Evolutionary conservation across 2,329 filamentous ascomycete species (phyloP), one percentile per base, ranked within the genome.

Genomic region (Talaromyces marneffei): DNA sequence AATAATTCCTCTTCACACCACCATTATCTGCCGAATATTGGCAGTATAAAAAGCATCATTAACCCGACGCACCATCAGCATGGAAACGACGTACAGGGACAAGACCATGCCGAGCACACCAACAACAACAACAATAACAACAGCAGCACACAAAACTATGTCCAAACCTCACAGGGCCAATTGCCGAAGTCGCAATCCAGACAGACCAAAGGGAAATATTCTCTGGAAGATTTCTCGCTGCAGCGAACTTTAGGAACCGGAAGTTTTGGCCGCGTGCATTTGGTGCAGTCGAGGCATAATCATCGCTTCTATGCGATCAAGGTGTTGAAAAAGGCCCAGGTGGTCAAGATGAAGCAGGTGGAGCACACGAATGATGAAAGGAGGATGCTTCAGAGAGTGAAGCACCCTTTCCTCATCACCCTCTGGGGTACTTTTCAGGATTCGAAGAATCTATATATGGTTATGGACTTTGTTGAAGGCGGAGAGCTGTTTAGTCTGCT

Each of bases 301-400:
- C 90, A 96, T 78, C 88, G 94, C 64, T 99, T 92, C 82, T 99
- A 99, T 78, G 94, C 94, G 50, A 88, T 99, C 78, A 99, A 99
- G 80, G 94, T 99, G 66, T 80, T 99, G 77, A 99, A 99, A 77
- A 99, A 99, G 83, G 88, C 88, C 54, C 94, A 99, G 79, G 93
- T 99, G 59, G 92, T 99, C 76, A 96, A 96, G 82, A 97, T 99
- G 94, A 99, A 99, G 85, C 94, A 99, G 78, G 92, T 99, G 63
- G 94, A 99, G 78, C 94, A 99, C 79, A 99, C 94, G 67, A 99
- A 99, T 72, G 94, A 99, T 77, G 94, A 99, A 80, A 85, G 94
- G 67, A 87, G 85, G 70, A 99, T 99, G 94, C 80, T 99, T 70
- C 90, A 91, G 74, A 90, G 96, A 75, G 94, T 97, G 75, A 96